Evolutionary conservation across 1,139 yeast species (phyloP).

Genomic region (Protomyces inouyei): DNA sequence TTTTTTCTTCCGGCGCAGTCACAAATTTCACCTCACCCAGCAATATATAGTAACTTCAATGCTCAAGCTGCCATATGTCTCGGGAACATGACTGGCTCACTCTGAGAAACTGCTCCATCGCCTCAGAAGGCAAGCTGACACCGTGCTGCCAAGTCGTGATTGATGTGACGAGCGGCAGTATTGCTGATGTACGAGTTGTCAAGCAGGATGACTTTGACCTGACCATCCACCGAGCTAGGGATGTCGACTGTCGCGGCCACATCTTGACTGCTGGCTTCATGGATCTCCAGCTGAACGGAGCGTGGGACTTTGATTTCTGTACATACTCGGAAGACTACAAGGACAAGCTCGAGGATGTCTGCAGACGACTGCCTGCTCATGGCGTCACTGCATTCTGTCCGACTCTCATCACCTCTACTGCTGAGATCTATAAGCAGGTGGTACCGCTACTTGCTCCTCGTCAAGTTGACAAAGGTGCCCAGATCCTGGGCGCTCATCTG

Average conservation of each 20-base stretch:
- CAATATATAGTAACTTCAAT: too few relatives aligned
- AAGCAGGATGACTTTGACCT: background rate
- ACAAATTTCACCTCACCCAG: too few relatives aligned
- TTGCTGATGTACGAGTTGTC: background rate
- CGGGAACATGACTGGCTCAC: background rate
- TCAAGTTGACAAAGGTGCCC: slow-evolving; percentile 45
- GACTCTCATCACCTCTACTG: slow-evolving; percentile 55
- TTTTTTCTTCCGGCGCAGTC: background rate
- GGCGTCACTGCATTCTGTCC: slow-evolving; percentile 62
- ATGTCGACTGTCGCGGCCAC: slow-evolving; percentile 48
- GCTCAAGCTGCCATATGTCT: background rate
- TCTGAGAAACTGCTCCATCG: background rate
- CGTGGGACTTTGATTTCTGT: slow-evolving; percentile 53
- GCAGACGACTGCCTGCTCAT: slow-evolving; percentile 44
- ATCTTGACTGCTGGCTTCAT: slow-evolving; percentile 57
- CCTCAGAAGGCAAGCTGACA: background rate
- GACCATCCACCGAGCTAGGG: background rate
- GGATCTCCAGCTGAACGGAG: slow-evolving; percentile 60
- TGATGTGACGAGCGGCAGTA: background rate
- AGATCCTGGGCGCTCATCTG: slow-evolving; percentile 58
- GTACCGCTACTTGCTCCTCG: slow-evolving; percentile 48
- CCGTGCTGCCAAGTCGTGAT: background rate
- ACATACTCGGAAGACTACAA: slow-evolving; percentile 41
- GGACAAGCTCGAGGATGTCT: slow-evolving; percentile 34
- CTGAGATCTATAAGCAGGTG: slow-evolving; percentile 51